Evolutionary conservation across 352 stramenopile genomes (phyloP).

Genomic region (Phytophthora ramorum): DNA sequence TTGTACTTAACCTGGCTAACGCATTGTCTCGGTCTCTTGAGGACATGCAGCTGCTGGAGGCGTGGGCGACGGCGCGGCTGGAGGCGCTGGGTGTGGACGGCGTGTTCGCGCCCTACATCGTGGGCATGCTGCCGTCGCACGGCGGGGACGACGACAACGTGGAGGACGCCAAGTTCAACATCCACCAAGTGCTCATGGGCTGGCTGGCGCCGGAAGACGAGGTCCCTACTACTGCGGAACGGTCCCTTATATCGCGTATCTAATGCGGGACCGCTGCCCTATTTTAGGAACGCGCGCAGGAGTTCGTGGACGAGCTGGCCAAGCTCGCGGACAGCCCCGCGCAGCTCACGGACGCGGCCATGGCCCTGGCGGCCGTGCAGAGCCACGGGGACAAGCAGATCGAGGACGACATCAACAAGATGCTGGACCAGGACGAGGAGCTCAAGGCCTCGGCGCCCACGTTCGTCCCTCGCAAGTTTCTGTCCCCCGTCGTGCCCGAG

Average conservation of each 20-base stretch:
- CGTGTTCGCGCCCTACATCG: constrained; percentile 86
- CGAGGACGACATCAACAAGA: constrained; percentile 48
- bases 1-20: constrained; percentile 13
- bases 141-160: constrained; percentile 51
- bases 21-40: background rate
- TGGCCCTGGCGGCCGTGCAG: constrained; percentile 27
- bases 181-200: constrained; percentile 87
- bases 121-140: constrained; percentile 67
- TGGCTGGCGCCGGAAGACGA: constrained; percentile 82
- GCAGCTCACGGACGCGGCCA: constrained; percentile 53
- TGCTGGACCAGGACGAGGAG: constrained; percentile 54
- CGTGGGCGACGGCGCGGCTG: constrained; percentile 71
- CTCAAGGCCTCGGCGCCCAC: constrained; percentile 77
- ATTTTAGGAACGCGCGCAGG: constrained; percentile 59
- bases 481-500: constrained; percentile 27
- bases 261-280: background rate
- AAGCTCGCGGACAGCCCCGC: constrained; percentile 64
- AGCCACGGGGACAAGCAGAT: constrained; percentile 39
- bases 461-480: constrained; percentile 66
- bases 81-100: constrained; percentile 79
- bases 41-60: constrained; percentile 59
- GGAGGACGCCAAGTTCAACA: constrained; percentile 72
- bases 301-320: constrained; percentile 76
- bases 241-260: background rate
- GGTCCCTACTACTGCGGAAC: constrained; percentile 26